Percentiles rank a stretch among this genome's conserved stretches.
phyloP scores from a whole-genome alignment of 129 eudicot species.

The Oenanthe sinensis region DNA sequence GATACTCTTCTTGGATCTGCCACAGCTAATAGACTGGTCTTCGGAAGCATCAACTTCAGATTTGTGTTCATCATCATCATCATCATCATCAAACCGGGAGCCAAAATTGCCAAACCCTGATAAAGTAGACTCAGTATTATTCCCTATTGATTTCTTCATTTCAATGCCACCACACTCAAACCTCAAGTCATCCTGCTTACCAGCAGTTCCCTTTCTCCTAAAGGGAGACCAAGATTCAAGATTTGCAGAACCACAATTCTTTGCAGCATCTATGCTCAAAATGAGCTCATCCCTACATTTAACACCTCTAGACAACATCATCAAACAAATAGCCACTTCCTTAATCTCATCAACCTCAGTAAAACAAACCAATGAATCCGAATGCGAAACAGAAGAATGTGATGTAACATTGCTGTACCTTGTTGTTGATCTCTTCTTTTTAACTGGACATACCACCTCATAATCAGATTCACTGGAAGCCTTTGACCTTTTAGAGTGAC shows the following conservation, averaged over 20 bases:
- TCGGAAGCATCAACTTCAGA: slow-evolving; percentile 32
- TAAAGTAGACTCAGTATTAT: slow-evolving; percentile 10
- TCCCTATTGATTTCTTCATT: not conserved
- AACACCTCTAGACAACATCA: slow-evolving; percentile 64
- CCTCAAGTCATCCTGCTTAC: not conserved
- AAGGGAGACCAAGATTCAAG: slow-evolving; percentile 13
- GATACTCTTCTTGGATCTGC: slow-evolving; percentile 5
- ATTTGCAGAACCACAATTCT: slow-evolving; percentile 10
- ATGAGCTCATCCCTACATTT: slow-evolving; percentile 28
- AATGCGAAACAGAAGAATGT: slow-evolving; percentile 24
- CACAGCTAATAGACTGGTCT: slow-evolving; percentile 22
- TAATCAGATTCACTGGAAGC: slow-evolving; percentile 9
- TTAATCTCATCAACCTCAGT: slow-evolving; percentile 32
- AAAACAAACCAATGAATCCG: slow-evolving; percentile 11
- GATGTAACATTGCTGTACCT: slow-evolving; percentile 39
- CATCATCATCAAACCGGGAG: slow-evolving; percentile 15
- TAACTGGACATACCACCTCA: slow-evolving; percentile 27
- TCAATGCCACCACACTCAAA: not conserved
- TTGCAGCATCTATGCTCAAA: slow-evolving; percentile 3
- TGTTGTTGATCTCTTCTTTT: slow-evolving; percentile 51
- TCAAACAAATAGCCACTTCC: slow-evolving; percentile 53
- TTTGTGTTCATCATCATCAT: slow-evolving; percentile 13
- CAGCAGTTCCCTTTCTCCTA: not conserved
- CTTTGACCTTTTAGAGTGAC: slow-evolving; percentile 47
- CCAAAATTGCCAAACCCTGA: slow-evolving; percentile 15